A percentile compares a stretch with the other conserved stretches of the same genome.
phyloP scores from a whole-genome alignment of 2,329 filamentous ascomycete genomes.

The Epichloe elymi region DNA sequence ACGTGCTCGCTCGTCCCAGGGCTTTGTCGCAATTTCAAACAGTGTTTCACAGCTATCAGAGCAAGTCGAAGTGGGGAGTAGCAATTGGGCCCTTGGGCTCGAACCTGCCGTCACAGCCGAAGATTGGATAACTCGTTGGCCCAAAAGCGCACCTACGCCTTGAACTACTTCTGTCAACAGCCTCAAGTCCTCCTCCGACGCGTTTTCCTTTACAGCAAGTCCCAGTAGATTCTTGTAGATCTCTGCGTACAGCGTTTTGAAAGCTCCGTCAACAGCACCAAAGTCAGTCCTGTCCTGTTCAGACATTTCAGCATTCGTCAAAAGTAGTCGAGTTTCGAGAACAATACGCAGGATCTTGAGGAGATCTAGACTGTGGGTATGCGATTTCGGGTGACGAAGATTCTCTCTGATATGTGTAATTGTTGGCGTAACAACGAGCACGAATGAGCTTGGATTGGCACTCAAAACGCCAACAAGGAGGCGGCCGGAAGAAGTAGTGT shows the following conservation, averaged over 20 bases:
- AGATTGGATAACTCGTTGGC: slow-evolving; percentile 18
- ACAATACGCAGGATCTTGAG: slow-evolving; percentile 37
- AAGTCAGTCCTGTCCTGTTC: slow-evolving; percentile 25
- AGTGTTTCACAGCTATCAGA: slow-evolving; percentile 24
- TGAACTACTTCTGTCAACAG: slow-evolving; percentile 31
- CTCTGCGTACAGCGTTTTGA: slow-evolving; percentile 29
- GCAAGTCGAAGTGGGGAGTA: slow-evolving; percentile 23
- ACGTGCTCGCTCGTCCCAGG: slow-evolving; percentile 10
- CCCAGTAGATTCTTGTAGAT: slow-evolving; percentile 28
- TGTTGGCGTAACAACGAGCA: slow-evolving; percentile 30
- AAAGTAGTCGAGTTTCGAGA: slow-evolving; percentile 30
- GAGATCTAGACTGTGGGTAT: slow-evolving; percentile 37
- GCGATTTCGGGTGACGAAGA: slow-evolving; percentile 35
- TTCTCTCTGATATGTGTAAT: slow-evolving; percentile 37
- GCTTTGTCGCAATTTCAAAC: slow-evolving; percentile 17
- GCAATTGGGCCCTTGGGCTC: slow-evolving; percentile 9
- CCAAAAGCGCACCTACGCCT: slow-evolving; percentile 31
- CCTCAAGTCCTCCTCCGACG: slow-evolving; percentile 25
- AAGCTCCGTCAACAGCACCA: slow-evolving; percentile 21
- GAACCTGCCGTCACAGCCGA: background rate
- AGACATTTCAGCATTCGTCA: slow-evolving; percentile 21
- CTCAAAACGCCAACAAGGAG: slow-evolving; percentile 38
- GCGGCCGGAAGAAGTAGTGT: slow-evolving; percentile 38
- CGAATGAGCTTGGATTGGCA: slow-evolving; percentile 34
- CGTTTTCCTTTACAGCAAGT: slow-evolving; percentile 13